These are phyloP conservation scores for Yarrowia porcina DNA, from an alignment of 805 yeast genomes.

Conservation along the genomic window DNA sequence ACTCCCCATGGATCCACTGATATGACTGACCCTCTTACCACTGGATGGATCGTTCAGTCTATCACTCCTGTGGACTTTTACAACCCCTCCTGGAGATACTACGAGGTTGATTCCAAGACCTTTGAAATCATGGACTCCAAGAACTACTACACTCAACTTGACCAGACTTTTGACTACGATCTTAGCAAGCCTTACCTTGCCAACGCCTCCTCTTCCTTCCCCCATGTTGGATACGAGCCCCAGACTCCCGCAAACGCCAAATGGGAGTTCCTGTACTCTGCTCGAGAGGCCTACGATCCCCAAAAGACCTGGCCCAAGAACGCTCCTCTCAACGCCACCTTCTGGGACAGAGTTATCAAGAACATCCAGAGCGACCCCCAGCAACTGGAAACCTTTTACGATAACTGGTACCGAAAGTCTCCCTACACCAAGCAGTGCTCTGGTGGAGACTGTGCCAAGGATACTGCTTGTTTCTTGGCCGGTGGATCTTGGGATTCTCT, in stretches of 20 bases:
- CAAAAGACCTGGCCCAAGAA: slow-evolving; percentile 54
- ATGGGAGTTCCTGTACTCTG: slow-evolving; percentile 60
- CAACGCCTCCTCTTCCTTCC: slow-evolving; percentile 12
- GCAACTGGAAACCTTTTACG: slow-evolving; percentile 5
- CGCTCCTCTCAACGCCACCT: slow-evolving; percentile 62
- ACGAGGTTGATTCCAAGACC: slow-evolving; percentile 59
- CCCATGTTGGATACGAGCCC: slow-evolving; percentile 26
- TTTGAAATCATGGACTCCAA: slow-evolving; percentile 58
- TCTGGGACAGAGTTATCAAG: slow-evolving; percentile 49
- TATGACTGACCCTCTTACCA: slow-evolving; percentile 45
- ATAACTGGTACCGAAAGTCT: slow-evolving; percentile 23
- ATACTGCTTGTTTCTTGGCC: slow-evolving; percentile 5
- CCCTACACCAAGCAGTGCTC: slow-evolving; percentile 6
- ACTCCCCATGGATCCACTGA: slow-evolving; percentile 42
- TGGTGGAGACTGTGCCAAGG: slow-evolving; percentile 8
- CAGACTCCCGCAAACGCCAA: slow-evolving; percentile 42
- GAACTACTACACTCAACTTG: slow-evolving; percentile 57
- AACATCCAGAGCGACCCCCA: slow-evolving; percentile 13
- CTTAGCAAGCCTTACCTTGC: slow-evolving; percentile 15
- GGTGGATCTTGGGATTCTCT: slow-evolving; percentile 23
- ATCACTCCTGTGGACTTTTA: slow-evolving; percentile 58
- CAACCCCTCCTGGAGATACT: slow-evolving; percentile 73
- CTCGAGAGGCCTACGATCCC: slow-evolving; percentile 43
- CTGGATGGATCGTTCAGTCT: slow-evolving; percentile 65
- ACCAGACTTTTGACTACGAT: slow-evolving; percentile 44